These are phyloP conservation scores for Boletus rubescentipes DNA, from an alignment of 768 basidiomycete species.

Conservation along the genomic window DNA sequence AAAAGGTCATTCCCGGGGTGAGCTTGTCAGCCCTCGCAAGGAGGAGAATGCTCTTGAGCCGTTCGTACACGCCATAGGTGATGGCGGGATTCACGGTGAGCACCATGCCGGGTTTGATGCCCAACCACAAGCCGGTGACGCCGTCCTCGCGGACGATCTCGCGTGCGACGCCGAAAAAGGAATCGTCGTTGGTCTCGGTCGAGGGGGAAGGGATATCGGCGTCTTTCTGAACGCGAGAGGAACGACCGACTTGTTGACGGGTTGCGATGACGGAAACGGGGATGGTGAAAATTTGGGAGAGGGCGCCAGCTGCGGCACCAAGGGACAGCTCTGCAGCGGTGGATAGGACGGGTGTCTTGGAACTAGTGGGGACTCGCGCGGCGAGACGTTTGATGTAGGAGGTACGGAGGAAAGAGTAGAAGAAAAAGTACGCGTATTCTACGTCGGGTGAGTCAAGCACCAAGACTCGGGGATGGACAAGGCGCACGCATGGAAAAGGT, in stretches of 20 bases:
- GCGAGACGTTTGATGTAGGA: constrained; percentile 75
- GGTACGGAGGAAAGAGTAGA: constrained; percentile 88
- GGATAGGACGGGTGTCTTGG: constrained; percentile 61
- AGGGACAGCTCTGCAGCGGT: constrained; percentile 81
- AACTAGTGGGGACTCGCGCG: constrained; percentile 55
- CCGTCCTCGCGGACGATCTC: constrained; percentile 92
- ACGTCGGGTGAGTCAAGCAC: not conserved
- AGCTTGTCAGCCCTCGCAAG: constrained; percentile 63
- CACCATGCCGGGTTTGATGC: constrained; percentile 89
- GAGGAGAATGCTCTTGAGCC: constrained; percentile 75
- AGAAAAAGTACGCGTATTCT: constrained; percentile 99
- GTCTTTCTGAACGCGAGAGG: constrained; percentile 6
- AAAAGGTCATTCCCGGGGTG: constrained; percentile 74
- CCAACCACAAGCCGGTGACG: constrained; percentile 86
- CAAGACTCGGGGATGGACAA: not conserved
- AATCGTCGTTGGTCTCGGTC: constrained; percentile 44
- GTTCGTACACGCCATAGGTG: constrained; percentile 93
- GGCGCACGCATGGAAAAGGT: constrained; percentile 90
- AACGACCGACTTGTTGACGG: constrained; percentile 84
- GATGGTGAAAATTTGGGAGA: constrained; percentile 98
- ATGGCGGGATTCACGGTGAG: constrained; percentile 97
- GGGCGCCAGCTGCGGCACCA: constrained; percentile 88
- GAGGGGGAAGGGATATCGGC: not conserved
- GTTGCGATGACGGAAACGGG: constrained; percentile 98
- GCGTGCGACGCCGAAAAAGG: constrained; percentile 74